Percentiles rank a stretch among this genome's conserved stretches.
Evolutionary conservation across 371 early-diverging fungal species (phyloP).

Genomic region (Zychaea mexicana): DNA sequence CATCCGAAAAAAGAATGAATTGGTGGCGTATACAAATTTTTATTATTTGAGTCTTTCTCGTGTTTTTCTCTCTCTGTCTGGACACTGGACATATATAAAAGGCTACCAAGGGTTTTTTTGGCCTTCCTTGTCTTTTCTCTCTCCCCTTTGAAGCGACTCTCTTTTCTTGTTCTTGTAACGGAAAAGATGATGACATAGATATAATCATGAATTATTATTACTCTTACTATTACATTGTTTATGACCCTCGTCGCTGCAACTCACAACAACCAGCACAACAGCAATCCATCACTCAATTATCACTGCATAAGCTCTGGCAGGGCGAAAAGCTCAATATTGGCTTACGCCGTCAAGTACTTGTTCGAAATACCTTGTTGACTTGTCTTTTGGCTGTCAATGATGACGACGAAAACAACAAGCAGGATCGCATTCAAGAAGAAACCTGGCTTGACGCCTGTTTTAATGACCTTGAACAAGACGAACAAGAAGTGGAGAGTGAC

Average conservation of each 20-base stretch:
- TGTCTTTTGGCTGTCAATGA: slow-evolving; percentile 16
- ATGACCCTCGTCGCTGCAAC: not conserved
- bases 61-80: no score
- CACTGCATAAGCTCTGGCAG: slow-evolving; percentile 32
- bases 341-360: slow-evolving; percentile 33
- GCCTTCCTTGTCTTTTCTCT: slow-evolving; percentile 6
- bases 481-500: not conserved
- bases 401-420: slow-evolving; percentile 1
- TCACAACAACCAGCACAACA: not conserved
- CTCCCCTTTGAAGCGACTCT: no score
- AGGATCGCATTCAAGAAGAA: slow-evolving; percentile 29
- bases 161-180: not conserved
- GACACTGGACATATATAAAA: no score
- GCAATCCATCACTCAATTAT: slow-evolving; percentile 27
- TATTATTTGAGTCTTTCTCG: no score
- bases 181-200: not conserved
- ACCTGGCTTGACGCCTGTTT: slow-evolving; percentile 27
- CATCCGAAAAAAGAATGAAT: no score
- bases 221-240: not conserved
- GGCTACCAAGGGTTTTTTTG: no score
- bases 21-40: no score
- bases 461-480: not conserved
- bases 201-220: not conserved
- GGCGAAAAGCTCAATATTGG: slow-evolving; percentile 16
- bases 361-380: slow-evolving; percentile 31